Base-by-base conservation (phyloP, 129 eudicot genomes). In the Artemisia annua region DNA sequence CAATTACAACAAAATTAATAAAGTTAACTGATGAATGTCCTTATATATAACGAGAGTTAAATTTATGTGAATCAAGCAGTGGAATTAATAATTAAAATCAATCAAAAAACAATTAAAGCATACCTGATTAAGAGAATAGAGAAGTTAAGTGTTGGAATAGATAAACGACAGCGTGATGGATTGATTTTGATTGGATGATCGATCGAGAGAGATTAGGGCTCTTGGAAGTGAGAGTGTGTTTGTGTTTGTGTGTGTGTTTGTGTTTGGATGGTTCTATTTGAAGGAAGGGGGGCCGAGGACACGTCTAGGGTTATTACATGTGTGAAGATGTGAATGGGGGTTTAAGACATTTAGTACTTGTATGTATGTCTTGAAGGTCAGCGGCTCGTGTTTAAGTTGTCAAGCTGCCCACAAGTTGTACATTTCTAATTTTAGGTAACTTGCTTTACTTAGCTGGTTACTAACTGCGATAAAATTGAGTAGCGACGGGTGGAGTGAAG, bases 121-220 rank as follows among this genome's bases (percentile, higher is more conserved):
- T 24, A 77, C 81, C 81, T 77, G 81, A 77, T 68, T 60, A 51
- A 74, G 55, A 11, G 32, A 20, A 49, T 28, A 35, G 12, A 52
- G 48, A 19, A 76, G 70, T 77, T 52, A 75, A 77, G 26, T 24
- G 26, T 24, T 24, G 26, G 26, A 39, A 30, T 19, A 9, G 79
- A 73, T 79, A 59, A 74, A 65, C 15, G 50, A 48, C 44, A 46
- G 5, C 24, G 22, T 65, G 82, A 80, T 70, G 46, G 82, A 72
- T 77, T 53, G 60, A 72, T 74, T 24, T 24, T 24, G 26, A 24
- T 24, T 24, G 26, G 26, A 24, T 48, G 82, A 80, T 70, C 48
- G 82, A 80, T 77, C 81, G 63, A 60, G 35, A 11, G 62, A 55
- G 59, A 81, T 87, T 81, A 80, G 92, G 87, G 87, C 78, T 75